phyloP scores from a whole-genome alignment of 2,329 filamentous ascomycete species.

The Fusarium falciforme region DNA sequence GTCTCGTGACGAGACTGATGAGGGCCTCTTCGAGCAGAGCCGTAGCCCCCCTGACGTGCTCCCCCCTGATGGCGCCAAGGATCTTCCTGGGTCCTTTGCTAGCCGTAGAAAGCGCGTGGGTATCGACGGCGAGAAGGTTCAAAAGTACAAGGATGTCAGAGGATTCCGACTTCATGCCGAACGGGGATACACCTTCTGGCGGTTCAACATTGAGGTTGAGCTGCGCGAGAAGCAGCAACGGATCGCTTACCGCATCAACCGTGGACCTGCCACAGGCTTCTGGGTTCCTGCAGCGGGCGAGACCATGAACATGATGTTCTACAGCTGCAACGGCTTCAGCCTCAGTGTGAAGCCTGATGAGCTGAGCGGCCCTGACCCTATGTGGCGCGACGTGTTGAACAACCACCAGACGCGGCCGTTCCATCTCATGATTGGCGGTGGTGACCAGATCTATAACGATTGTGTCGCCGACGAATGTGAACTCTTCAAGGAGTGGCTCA shows the following conservation, averaged over 20 bases:
- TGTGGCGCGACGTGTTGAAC: constrained; percentile 97
- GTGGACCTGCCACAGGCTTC: constrained; percentile 87
- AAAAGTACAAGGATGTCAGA: constrained; percentile 84
- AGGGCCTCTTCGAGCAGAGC: constrained; percentile 82
- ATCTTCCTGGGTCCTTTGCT: constrained; percentile 65
- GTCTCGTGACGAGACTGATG: constrained; percentile 81
- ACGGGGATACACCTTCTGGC: constrained; percentile 93
- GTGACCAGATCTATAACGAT: constrained; percentile 98
- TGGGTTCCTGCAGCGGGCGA: constrained; percentile 90
- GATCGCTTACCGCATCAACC: constrained; percentile 95
- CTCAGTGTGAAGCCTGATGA: constrained; percentile 79
- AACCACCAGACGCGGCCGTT: constrained; percentile 91
- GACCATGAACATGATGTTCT: constrained; percentile 98
- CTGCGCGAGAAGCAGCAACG: constrained; percentile 81
- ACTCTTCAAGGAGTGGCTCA: constrained; percentile 86
- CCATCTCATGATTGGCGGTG: constrained; percentile 97
- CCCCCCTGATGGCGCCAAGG: constrained; percentile 55
- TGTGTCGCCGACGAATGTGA: constrained; percentile 78
- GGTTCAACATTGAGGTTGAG: constrained; percentile 95
- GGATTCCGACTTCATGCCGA: constrained; percentile 87
- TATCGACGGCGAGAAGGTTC: constrained; percentile 82
- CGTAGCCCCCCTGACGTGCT: constrained; percentile 63
- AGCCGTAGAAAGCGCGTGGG: constrained; percentile 63
- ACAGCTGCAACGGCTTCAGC: constrained; percentile 97
- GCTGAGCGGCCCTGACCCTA: constrained; percentile 91